A percentile compares a stretch with the other conserved stretches of the same genome.
Evolutionary conservation across 2,329 filamentous ascomycete genomes (phyloP).

Genomic region (Pseudogymnoascus sp.): DNA sequence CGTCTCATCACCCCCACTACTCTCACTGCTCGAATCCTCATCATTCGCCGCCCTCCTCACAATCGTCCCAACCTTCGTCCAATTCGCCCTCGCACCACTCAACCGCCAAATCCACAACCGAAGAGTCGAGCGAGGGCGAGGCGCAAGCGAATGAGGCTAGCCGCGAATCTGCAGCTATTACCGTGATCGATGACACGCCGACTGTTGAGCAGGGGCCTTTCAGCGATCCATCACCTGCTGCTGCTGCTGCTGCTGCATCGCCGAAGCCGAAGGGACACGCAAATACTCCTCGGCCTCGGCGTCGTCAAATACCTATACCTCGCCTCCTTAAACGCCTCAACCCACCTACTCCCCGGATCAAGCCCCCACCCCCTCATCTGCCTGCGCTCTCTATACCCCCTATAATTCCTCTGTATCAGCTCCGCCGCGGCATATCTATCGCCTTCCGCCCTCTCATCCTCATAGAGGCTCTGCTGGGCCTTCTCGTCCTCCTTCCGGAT

Average conservation of each 20-base stretch:
- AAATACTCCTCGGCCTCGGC: slow-evolving; percentile 35
- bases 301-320: slow-evolving; percentile 45
- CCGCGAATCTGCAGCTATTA: slow-evolving; percentile 40
- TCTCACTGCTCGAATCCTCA: slow-evolving; percentile 34
- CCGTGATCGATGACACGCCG: slow-evolving; percentile 45
- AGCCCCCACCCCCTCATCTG: slow-evolving; percentile 63
- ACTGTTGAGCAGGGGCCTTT: slow-evolving; percentile 51
- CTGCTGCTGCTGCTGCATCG: slow-evolving; percentile 11
- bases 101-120: slow-evolving; percentile 33
- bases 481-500: slow-evolving; percentile 28
- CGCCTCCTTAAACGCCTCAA: slow-evolving; percentile 47
- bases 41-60: slow-evolving; percentile 67
- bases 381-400: slow-evolving; percentile 66
- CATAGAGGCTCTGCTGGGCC: slow-evolving; percentile 19
- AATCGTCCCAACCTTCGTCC: slow-evolving; percentile 67
- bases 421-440: slow-evolving; percentile 44
- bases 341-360: slow-evolving; percentile 26
- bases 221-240: slow-evolving; percentile 42
- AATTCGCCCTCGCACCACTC: slow-evolving; percentile 54
- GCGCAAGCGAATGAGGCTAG: slow-evolving; percentile 17
- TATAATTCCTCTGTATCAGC: slow-evolving; percentile 64
- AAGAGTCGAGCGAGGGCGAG: slow-evolving; percentile 19
- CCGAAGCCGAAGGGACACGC: slow-evolving; percentile 20
- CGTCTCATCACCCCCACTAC: slow-evolving; percentile 22
- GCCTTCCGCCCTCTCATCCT: slow-evolving; percentile 33